phyloP scores from a whole-genome alignment of 169 alveolate genomes.

The Babesia sp. region DNA sequence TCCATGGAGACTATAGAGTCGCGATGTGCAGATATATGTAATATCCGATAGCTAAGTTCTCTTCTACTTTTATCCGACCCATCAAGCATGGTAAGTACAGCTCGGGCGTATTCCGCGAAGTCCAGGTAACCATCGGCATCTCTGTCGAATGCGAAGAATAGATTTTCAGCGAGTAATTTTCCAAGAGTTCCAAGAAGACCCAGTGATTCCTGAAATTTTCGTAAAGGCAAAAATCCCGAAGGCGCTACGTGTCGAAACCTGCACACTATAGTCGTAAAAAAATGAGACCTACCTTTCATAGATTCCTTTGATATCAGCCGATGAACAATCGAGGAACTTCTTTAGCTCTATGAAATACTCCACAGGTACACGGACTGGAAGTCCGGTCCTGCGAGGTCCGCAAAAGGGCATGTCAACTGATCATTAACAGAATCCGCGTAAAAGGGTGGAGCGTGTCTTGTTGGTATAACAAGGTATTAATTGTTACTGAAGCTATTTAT shows the following conservation, averaged over 20 bases:
- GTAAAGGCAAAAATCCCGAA: slow-evolving; percentile 37
- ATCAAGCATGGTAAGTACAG: slow-evolving; percentile 77
- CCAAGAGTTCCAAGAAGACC: slow-evolving; percentile 66
- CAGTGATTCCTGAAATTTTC: slow-evolving; percentile 48
- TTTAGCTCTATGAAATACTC: slow-evolving; percentile 6
- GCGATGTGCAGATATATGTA: slow-evolving; percentile 26
- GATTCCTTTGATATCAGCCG: neutral
- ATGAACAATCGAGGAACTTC: slow-evolving; percentile 8
- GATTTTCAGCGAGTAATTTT: slow-evolving; percentile 50
- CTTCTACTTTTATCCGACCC: slow-evolving; percentile 74
- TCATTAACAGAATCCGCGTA: slow-evolving; percentile 24
- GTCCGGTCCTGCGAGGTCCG: slow-evolving; percentile 30
- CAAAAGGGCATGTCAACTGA: slow-evolving; percentile 34
- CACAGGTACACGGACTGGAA: slow-evolving; percentile 23
- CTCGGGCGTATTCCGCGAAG: slow-evolving; percentile 75
- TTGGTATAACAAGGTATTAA: no score
- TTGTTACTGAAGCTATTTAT: no score
- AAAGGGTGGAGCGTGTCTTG: no score
- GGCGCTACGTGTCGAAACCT: slow-evolving; percentile 62
- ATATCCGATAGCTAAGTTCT: slow-evolving; percentile 73
- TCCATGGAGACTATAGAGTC: neutral
- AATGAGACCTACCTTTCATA: neutral
- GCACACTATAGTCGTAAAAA: neutral
- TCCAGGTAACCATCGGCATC: slow-evolving; percentile 75
- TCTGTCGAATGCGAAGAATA: slow-evolving; percentile 79